Evolutionary conservation across 371 early-diverging fungal species (phyloP).

Genomic region (Mucor velutinosus): DNA sequence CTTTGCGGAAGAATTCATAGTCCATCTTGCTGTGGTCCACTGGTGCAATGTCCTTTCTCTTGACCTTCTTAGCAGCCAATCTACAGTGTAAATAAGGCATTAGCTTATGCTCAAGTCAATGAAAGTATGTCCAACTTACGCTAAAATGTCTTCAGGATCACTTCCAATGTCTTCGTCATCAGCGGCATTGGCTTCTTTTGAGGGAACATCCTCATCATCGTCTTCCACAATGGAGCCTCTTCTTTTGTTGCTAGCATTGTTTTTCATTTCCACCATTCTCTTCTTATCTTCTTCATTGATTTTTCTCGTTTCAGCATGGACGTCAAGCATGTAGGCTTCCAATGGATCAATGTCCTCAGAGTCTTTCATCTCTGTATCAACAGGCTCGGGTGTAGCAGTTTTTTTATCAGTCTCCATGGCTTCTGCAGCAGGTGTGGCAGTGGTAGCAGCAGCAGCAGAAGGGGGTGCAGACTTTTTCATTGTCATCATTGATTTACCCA

Average conservation of each 20-base stretch:
- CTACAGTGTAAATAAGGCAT: constrained; percentile 22
- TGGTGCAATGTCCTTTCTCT: constrained; percentile 89
- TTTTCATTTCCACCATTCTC: constrained; percentile 28
- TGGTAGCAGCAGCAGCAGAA: not conserved
- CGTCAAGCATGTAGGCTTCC: constrained; percentile 88
- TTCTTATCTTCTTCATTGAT: constrained; percentile 69
- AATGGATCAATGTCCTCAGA: constrained; percentile 66
- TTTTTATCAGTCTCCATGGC: not conserved
- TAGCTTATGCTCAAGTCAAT: not conserved
- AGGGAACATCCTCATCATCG: constrained; percentile 11
- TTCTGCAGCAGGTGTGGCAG: not conserved
- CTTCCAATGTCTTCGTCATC: constrained; percentile 56
- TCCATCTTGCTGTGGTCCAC: constrained; percentile 88
- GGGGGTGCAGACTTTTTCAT: constrained; percentile 16
- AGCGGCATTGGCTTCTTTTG: constrained; percentile 17
- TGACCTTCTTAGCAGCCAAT: constrained; percentile 79
- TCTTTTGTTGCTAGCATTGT: constrained; percentile 12
- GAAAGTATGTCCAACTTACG: constrained; percentile 41
- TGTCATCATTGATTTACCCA: constrained; percentile 19
- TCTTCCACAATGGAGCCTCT: constrained; percentile 15
- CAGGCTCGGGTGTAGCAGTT: not conserved
- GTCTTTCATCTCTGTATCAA: constrained; percentile 21
- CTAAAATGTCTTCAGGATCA: constrained; percentile 79
- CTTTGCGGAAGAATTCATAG: constrained; percentile 91
- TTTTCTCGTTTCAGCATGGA: constrained; percentile 72